A percentile compares a stretch with the other conserved stretches of the same genome.
These are phyloP conservation scores for Salix dunnii DNA, from an alignment of 345 rosid species.

Conservation along the genomic window DNA sequence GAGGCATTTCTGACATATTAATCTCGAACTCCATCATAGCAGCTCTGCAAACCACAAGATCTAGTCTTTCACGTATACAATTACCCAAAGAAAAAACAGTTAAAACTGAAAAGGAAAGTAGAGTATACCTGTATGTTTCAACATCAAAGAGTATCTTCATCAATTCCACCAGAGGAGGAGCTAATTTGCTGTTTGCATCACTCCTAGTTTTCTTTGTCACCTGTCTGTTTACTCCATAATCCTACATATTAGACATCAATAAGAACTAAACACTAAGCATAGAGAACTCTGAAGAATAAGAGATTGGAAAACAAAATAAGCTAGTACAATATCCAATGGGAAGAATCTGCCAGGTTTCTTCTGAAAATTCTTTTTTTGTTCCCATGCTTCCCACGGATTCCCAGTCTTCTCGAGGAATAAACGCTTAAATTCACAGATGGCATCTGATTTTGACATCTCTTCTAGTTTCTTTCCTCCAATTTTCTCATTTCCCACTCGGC, in stretches of 20 bases:
- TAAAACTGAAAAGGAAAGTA: background rate
- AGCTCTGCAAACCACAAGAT: conserved; percentile 53
- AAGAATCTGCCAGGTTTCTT: conserved; percentile 86
- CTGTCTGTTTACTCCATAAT: conserved; percentile 81
- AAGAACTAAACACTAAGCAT: background rate
- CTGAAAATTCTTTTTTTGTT: conserved; percentile 60
- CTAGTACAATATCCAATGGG: conserved; percentile 82
- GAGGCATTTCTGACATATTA: conserved; percentile 98
- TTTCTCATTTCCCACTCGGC: conserved; percentile 82
- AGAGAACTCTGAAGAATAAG: background rate
- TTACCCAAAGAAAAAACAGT: background rate
- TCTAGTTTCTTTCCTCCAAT: conserved; percentile 83
- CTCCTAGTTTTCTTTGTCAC: conserved; percentile 37
- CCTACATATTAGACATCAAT: conserved; percentile 45
- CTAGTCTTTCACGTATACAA: conserved; percentile 13
- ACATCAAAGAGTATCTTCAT: conserved; percentile 90
- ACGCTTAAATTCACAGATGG: conserved; percentile 58
- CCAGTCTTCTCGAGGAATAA: conserved; percentile 90
- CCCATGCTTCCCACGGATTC: conserved; percentile 93
- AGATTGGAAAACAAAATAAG: conserved; percentile 11
- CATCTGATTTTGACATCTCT: conserved; percentile 71
- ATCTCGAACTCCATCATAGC: conserved; percentile 98
- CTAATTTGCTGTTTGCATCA: conserved; percentile 54
- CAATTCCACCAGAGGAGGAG: conserved; percentile 64
- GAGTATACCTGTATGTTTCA: conserved; percentile 73